Conservation (phyloP, 345 rosid species). For the Pistacia integerrima region DNA sequence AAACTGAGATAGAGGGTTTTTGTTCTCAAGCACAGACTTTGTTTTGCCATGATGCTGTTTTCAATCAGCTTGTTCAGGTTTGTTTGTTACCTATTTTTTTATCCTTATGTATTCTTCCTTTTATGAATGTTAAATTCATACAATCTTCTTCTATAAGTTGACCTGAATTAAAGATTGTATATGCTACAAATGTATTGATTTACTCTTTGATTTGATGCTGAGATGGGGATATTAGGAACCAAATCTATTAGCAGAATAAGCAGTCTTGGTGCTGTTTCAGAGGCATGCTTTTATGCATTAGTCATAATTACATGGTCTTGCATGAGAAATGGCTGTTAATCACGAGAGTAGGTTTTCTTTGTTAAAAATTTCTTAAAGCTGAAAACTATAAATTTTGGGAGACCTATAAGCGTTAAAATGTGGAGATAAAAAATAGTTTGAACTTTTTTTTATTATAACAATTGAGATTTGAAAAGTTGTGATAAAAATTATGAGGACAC, state of each 20-base stretch:
- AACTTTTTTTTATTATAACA: too few relatives aligned
- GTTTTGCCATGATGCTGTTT: constrained; percentile 89
- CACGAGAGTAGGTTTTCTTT: neutral
- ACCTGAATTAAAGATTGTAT: neutral
- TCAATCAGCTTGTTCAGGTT: constrained; percentile 94
- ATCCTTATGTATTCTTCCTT: neutral
- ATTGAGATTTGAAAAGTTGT: neutral
- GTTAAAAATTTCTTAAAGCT: neutral
- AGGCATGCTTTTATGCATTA: too few relatives aligned
- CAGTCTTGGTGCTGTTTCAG: too few relatives aligned
- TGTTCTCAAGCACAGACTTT: constrained; percentile 83
- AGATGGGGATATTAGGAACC: neutral
- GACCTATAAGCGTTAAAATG: neutral
- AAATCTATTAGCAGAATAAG: neutral
- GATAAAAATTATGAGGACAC: neutral
- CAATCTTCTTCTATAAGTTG: neutral
- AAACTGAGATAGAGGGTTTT: constrained; percentile 96
- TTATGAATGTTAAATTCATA: neutral
- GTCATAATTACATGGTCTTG: neutral
- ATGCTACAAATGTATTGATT: neutral
- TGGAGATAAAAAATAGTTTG: neutral
- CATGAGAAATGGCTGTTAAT: neutral
- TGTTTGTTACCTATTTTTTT: constrained; percentile 9
- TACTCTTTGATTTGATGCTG: neutral
- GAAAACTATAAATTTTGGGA: neutral